Base-by-base conservation (phyloP, 192 early-diverging fungal genomes). In the Linnemannia schmuckeri region DNA sequence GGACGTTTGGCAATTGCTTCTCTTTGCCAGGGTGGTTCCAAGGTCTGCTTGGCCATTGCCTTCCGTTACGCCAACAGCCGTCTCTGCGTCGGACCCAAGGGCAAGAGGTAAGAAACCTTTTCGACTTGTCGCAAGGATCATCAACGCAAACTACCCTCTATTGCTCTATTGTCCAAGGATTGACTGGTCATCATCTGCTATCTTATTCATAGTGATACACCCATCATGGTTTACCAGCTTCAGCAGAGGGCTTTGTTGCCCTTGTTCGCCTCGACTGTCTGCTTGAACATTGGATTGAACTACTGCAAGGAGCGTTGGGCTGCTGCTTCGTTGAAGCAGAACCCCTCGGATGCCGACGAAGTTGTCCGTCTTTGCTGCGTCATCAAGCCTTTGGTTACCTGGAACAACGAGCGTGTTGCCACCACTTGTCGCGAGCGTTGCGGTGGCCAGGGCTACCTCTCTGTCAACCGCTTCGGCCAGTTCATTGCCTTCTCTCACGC, bases 231-330 rank as follows among this genome's bases (percentile, higher is more conserved):
- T 27, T 96, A 95, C 90, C 95, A 96, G 87, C 88, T 96, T 54
- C 95, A 96, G 85, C 95, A 96, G 80, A 89, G 92, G 35, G 95
- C 95, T 9, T 81, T 96, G 57, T 74, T 96, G 40, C 95, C 95
- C 24, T 81, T 96, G 18, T 83, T 96, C 52, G 91, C 92, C 13
- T 83, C 90, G 52, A 94, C 94, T 24, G 89, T 94, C 49, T 93
- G 88, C 46, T 83, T 95, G 72, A 95, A 95, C 85, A 93, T 96
- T 90, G 94, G 94, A n/a, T 81, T 95, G 70, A 95, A 95, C 91
- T 93, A 96, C 89, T 92, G 93, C 85, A 96, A 95, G 91, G 78
- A 84, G 37, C 85, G 92, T 66, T 96, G 94, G 94, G 85, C 89
- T 79, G 73, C 81, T 46, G 75, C 78, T 3, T 89, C 79, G 17